phyloP scores from a whole-genome alignment of 768 basidiomycete species.

The Boletus sensibilis region DNA sequence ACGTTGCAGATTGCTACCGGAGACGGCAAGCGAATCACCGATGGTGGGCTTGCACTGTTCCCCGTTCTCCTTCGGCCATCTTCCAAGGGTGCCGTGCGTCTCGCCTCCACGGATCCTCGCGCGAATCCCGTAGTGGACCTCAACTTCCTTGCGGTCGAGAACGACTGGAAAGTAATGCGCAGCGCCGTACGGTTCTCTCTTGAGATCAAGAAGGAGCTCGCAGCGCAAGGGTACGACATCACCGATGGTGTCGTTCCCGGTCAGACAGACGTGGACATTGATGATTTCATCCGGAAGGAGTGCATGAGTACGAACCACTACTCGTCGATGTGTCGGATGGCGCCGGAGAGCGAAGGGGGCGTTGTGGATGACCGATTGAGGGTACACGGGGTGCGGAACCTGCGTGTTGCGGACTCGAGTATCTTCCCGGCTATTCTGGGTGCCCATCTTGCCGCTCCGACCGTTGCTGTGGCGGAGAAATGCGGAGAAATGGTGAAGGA shows the following conservation, averaged over 20 bases:
- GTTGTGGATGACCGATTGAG: conserved; percentile 36
- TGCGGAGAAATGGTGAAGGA: conserved; percentile 34
- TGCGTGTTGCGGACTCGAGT: conserved; percentile 39
- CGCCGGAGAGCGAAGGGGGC: conserved; percentile 25
- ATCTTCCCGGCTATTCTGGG: conserved; percentile 33
- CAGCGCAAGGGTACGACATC: background rate
- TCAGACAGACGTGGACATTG: background rate
- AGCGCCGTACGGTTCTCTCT: background rate
- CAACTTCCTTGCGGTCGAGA: background rate
- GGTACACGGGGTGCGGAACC: conserved; percentile 45
- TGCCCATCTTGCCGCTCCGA: conserved; percentile 34
- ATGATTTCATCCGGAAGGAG: background rate
- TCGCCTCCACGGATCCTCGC: conserved; percentile 20
- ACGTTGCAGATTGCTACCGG: background rate
- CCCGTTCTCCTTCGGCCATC: conserved; percentile 3
- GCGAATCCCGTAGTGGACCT: conserved; percentile 9
- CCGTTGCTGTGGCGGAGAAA: conserved; percentile 37
- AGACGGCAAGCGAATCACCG: background rate
- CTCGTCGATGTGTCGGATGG: conserved; percentile 35
- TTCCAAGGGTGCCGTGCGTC: conserved; percentile 18
- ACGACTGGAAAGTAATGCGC: background rate
- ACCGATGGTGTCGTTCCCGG: background rate
- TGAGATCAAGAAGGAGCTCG: background rate
- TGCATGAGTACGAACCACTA: background rate
- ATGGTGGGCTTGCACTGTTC: background rate